Conservation (phyloP, 139 green algal species). For the Coelastrella sp. region DNA sequence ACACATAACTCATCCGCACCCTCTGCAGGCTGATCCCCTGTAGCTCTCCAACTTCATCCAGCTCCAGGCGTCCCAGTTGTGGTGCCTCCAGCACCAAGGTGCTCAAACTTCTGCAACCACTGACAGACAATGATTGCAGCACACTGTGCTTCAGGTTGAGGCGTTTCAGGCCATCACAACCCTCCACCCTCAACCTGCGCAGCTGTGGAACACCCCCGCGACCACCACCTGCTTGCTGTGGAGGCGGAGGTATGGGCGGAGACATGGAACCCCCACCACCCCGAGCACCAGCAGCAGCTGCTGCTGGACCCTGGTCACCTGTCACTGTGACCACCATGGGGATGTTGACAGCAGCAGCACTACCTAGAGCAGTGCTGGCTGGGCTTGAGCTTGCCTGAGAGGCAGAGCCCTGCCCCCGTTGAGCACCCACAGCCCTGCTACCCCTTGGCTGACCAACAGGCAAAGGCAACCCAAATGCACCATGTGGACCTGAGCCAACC, state of each 20-base stretch:
- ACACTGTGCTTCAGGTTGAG: slow-evolving; percentile 42
- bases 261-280: background rate
- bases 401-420: background rate
- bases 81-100: slow-evolving; percentile 34
- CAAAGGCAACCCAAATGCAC: background rate
- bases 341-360: background rate
- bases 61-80: slow-evolving; percentile 23
- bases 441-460: background rate
- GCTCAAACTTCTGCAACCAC: slow-evolving; percentile 47
- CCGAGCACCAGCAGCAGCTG: background rate
- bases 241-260: background rate
- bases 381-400: background rate
- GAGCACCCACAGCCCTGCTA: slow-evolving; percentile 12
- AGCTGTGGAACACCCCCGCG: slow-evolving; percentile 37
- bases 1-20: background rate
- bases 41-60: slow-evolving; percentile 36
- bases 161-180: slow-evolving; percentile 56
- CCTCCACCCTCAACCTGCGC: slow-evolving; percentile 55
- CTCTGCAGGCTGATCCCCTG: slow-evolving; percentile 31
- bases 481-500: background rate
- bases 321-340: background rate
- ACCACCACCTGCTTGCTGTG: background rate
- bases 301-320: background rate
- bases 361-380: background rate
- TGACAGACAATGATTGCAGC: slow-evolving; percentile 46